These are phyloP conservation scores for Coccomyxa sp. DNA, from an alignment of 139 green algal species.

Conservation along the genomic window DNA sequence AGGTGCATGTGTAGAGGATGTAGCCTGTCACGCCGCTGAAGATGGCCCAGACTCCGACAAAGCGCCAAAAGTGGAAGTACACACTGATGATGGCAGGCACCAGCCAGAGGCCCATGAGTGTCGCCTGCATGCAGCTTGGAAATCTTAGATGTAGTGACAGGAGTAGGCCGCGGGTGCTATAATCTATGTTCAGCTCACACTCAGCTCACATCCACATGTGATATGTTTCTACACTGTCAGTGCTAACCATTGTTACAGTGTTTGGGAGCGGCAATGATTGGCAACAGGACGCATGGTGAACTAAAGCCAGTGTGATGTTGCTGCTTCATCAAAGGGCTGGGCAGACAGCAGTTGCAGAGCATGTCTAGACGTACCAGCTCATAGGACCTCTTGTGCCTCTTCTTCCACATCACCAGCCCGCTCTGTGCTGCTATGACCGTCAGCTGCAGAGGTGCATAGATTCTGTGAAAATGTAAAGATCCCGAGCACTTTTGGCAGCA, in stretches of 20 bases:
- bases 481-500: neutral
- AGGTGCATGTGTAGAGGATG: slow-evolving; percentile 55
- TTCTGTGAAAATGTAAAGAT: neutral
- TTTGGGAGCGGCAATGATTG: no score
- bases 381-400: slow-evolving; percentile 68
- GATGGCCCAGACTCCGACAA: slow-evolving; percentile 62
- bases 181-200: neutral
- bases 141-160: no score
- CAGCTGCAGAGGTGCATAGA: slow-evolving; percentile 19
- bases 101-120: slow-evolving; percentile 80
- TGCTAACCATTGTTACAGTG: no score
- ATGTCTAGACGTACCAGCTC: slow-evolving; percentile 51
- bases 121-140: slow-evolving; percentile 45
- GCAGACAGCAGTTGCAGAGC: neutral
- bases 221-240: no score
- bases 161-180: no score
- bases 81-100: slow-evolving; percentile 66
- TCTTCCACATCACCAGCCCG: slow-evolving; percentile 72
- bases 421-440: slow-evolving; percentile 51
- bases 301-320: no score
- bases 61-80: slow-evolving; percentile 72
- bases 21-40: slow-evolving; percentile 62
- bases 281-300: no score
- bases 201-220: no score
- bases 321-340: no score